Percentiles rank a stretch among this genome's conserved stretches.
phyloP scores from a whole-genome alignment of 306 rosid species.

The Dalbergia cochinchinensis region DNA sequence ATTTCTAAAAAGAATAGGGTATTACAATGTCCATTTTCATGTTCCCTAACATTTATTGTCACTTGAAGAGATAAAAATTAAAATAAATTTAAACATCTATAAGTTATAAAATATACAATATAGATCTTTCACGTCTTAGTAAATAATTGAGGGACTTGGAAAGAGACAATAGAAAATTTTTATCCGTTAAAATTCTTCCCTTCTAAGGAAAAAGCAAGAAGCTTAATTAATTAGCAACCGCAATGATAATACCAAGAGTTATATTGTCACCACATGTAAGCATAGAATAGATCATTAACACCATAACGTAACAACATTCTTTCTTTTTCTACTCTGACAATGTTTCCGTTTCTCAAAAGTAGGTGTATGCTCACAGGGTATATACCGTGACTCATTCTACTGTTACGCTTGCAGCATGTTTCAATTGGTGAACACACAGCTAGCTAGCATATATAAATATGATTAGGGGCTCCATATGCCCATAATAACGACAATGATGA shows the following conservation, averaged over 20 bases:
- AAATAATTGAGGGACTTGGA: too few species aligned
- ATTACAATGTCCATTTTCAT: too few species aligned
- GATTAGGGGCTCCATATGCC: background rate
- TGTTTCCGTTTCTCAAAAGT: background rate
- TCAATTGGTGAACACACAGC: background rate
- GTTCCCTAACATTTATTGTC: too few species aligned
- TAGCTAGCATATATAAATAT: background rate
- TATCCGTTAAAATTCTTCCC: too few species aligned
- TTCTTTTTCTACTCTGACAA: background rate
- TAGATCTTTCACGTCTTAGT: too few species aligned
- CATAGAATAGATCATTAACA: background rate
- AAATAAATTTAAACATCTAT: too few species aligned
- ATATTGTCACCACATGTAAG: background rate
- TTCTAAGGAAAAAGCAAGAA: background rate
- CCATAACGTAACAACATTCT: background rate
- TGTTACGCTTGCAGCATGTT: background rate
- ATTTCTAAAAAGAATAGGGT: too few species aligned
- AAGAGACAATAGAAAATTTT: too few species aligned
- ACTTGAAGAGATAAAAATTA: too few species aligned
- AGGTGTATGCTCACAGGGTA: background rate
- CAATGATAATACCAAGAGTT: background rate
- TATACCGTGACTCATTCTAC: background rate
- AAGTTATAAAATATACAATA: too few species aligned
- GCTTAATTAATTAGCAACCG: background rate
- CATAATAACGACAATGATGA: conserved; percentile 11